Conservation (phyloP, 1,139 yeast genomes). For the Pichia sp. region DNA sequence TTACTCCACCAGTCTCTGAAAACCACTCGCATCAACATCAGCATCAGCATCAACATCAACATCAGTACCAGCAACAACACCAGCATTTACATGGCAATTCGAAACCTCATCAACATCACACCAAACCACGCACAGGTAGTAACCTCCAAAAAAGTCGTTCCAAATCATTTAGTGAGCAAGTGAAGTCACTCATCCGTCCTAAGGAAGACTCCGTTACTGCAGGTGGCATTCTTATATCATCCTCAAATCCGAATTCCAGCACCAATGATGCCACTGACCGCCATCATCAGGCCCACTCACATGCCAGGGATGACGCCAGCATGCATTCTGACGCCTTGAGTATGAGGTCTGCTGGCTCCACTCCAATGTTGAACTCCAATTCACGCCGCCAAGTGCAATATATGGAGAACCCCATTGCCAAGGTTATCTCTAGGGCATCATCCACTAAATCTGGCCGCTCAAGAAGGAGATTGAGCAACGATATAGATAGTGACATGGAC, state of each 20-base stretch:
- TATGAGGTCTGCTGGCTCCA: no score
- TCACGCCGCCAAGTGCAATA: constrained; percentile 7
- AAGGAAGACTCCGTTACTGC: constrained; percentile 20
- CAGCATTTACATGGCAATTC: background rate
- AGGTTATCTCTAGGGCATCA: constrained; percentile 19
- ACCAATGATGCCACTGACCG: no score
- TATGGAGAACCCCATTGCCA: no score
- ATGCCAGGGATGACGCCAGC: no score
- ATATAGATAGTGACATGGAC: constrained; percentile 52
- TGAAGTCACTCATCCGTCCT: constrained; percentile 28
- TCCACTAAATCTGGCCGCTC: constrained; percentile 21
- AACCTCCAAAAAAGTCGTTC: constrained; percentile 16
- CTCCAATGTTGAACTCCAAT: constrained; percentile 2
- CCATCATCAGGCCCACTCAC: no score
- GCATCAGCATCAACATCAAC: no score
- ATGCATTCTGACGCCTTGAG: no score
- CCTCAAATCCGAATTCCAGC: no score
- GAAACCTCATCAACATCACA: background rate
- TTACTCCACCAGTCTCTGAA: no score
- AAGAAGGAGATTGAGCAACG: constrained; percentile 23
- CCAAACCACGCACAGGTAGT: no score
- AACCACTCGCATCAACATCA: no score
- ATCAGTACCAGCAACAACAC: no score
- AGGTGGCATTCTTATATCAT: constrained; percentile 21
- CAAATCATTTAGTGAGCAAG: constrained; percentile 32